Percentiles rank a stretch among this genome's conserved stretches.
These are phyloP conservation scores for Mycosphaerelloides madeirae DNA, from an alignment of 2,329 filamentous ascomycete species.

Conservation along the genomic window DNA sequence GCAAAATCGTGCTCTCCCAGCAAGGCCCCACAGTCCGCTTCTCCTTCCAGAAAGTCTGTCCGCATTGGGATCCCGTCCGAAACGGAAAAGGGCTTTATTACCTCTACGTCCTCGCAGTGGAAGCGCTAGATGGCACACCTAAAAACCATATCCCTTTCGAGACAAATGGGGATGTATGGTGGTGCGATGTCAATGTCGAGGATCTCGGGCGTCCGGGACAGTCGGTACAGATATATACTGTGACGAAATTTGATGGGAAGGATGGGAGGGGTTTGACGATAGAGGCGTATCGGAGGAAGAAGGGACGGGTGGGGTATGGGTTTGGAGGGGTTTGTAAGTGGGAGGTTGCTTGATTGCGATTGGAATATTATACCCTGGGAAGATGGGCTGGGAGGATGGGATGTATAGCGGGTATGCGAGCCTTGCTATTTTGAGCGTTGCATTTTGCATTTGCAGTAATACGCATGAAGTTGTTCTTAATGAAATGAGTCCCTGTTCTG, in stretches of 20 bases:
- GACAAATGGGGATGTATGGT: slow-evolving; percentile 73
- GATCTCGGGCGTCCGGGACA: slow-evolving; percentile 66
- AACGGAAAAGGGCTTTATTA: slow-evolving; percentile 63
- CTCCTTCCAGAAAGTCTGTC: slow-evolving; percentile 72
- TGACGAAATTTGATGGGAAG: slow-evolving; percentile 50
- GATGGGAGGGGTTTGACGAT: slow-evolving; percentile 51
- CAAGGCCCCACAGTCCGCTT: slow-evolving; percentile 54
- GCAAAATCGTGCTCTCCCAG: slow-evolving; percentile 58
- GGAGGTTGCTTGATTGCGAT: slow-evolving; percentile 42
- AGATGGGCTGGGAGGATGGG: background rate
- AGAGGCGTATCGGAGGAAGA: slow-evolving; percentile 45
- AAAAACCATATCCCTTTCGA: slow-evolving; percentile 68
- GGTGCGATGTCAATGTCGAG: slow-evolving; percentile 63
- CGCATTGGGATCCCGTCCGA: slow-evolving; percentile 73
- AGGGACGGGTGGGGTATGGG: slow-evolving; percentile 43
- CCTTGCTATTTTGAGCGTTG: background rate
- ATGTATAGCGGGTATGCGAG: too few relatives aligned
- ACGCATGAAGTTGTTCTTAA: slow-evolving; percentile 10
- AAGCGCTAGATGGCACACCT: slow-evolving; percentile 58
- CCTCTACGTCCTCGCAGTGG: slow-evolving; percentile 64
- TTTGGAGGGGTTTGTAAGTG: slow-evolving; percentile 52
- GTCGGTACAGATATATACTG: slow-evolving; percentile 58
- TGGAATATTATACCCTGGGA: slow-evolving; percentile 6
- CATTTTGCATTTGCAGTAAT: slow-evolving; percentile 10
- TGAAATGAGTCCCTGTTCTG: background rate